Evolutionary conservation across 2,329 filamentous ascomycete genomes (phyloP), one percentile per base, ranked within the genome.

Genomic region (Pestalotiopsis sp.): DNA sequence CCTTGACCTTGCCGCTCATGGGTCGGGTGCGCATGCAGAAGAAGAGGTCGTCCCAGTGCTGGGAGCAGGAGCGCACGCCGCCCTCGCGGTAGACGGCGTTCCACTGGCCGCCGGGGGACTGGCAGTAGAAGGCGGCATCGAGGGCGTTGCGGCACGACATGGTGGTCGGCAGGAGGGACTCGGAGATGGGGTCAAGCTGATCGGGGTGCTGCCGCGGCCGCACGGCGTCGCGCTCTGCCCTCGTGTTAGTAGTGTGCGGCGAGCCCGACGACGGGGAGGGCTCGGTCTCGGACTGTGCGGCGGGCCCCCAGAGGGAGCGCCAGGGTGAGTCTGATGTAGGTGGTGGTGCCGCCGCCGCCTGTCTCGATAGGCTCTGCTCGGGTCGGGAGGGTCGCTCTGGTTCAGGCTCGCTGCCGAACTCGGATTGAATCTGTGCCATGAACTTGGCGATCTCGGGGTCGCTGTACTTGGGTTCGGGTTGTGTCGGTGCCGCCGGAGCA

Each of bases 11-110:
- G 27, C 88, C 86, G 0, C 85, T 80, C 76, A 90, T 90, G 2
- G 87, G 86, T 75, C 92, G 90, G 49, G 90, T 91, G 72, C 93
- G 91, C 95, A 98, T 98, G 85, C 96, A 99, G 83, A 98, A 95
- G 93, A 95, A 97, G 81, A 97, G 98, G 80, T 97, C 93, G 70
- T 91, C 88, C 94, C 95, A 98, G 71, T 94, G 91, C 73, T 97
- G 92, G 70, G 86, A 89, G 85, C 96, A 99, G 3, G 88, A 86
- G 59, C 91, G 89, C 76, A 97, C 83, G 57, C 85, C 83, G 70
- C 96, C 96, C 78, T 94, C 91, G 52, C 96, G 92, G 85, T 98
- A 99, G 49, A 98, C 88, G 76, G 94, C 90, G 76, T 93, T 94
- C 85, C 95, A 97, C 80, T 98, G 95, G 0, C 95, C 94, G 66